Evolutionary conservation across 805 yeast genomes (phyloP), one percentile per base, ranked within the genome.

Genomic region (Saccharomycopsis vini): DNA sequence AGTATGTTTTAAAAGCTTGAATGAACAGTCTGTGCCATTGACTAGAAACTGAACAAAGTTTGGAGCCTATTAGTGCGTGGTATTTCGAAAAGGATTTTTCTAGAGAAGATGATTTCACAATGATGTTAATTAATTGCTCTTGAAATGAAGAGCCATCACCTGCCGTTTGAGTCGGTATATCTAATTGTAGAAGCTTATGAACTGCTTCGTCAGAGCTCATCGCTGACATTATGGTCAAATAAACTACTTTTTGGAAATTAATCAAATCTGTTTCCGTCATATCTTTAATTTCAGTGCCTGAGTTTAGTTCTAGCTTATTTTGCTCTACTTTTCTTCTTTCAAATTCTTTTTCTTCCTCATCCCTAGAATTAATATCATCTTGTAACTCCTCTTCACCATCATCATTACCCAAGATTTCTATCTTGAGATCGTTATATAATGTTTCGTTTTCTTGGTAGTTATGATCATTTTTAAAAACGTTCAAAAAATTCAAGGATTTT

Each of bases 161-260:
- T 7, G 39, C 24, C 20, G 23, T 16, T 15, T 36, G 33, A 21
- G 30, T 23, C 6, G 50, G 50, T n/a, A 46, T 43, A 12, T 45
- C 40, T 12, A 84, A 54, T 54, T 72, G 74, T 33, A 84, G 53
- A 4, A 92, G 62, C 59, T 89, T 89, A 59, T 89, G 97, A 1
- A 86, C 88, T 0, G 95, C 90, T 65, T 92, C 98, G 52, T 86
- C 95, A 4, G 89, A 78, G 0, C 94, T 80, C 80, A 90, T 75
- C 47, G 95, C 79, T 19, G 96, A 86, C 81, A 85, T 87, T 7
- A 92, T 66, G 0, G 90, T 81, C 23, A 89, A 63, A 54, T 90
- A 90, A 2, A 90, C 81, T 1, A 73, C 73, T 53, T 86, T 86
- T 52, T 86, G 86, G 52, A 77, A 77, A 40, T 78, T 76, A 2